These are phyloP conservation scores for Fusarium annulatum DNA, from an alignment of 2,329 filamentous ascomycete species.

Conservation along the genomic window DNA sequence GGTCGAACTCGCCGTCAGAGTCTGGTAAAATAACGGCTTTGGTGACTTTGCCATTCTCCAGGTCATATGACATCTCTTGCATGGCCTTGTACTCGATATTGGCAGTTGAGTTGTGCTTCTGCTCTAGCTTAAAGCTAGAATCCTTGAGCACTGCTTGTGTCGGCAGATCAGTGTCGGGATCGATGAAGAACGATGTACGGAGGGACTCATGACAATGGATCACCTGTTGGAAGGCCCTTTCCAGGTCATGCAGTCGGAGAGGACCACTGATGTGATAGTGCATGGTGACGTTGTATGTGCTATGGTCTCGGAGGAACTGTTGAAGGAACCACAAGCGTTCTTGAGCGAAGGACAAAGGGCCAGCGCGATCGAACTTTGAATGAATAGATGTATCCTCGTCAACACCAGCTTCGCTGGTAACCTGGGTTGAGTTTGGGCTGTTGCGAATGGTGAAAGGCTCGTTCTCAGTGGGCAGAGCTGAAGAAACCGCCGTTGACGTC, in stretches of 20 bases:
- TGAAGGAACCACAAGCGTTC: slow-evolving; percentile 18
- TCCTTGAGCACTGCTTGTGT: neutral
- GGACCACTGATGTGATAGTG: neutral
- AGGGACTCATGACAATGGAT: slow-evolving; percentile 4
- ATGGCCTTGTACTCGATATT: neutral
- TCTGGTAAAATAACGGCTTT: neutral
- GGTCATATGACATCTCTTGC: neutral
- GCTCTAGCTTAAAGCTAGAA: neutral
- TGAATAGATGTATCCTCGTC: neutral
- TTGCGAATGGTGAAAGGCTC: neutral
- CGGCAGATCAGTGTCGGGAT: neutral
- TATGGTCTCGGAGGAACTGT: neutral
- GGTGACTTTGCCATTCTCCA: neutral
- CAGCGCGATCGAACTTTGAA: neutral
- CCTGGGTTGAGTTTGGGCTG: neutral
- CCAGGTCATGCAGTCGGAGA: neutral
- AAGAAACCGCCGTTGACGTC: neutral
- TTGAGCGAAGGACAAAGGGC: slow-evolving; percentile 2
- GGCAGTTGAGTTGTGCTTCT: neutral
- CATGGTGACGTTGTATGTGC: slow-evolving; percentile 4
- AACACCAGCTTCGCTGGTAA: neutral
- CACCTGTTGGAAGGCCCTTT: slow-evolving; percentile 3
- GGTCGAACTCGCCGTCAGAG: neutral
- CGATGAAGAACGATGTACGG: slow-evolving; percentile 5
- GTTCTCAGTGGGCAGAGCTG: neutral